A percentile compares a stretch with the other conserved stretches of the same genome.
Evolutionary conservation across 371 early-diverging fungal species (phyloP).

Genomic region (Massospora cicadina): DNA sequence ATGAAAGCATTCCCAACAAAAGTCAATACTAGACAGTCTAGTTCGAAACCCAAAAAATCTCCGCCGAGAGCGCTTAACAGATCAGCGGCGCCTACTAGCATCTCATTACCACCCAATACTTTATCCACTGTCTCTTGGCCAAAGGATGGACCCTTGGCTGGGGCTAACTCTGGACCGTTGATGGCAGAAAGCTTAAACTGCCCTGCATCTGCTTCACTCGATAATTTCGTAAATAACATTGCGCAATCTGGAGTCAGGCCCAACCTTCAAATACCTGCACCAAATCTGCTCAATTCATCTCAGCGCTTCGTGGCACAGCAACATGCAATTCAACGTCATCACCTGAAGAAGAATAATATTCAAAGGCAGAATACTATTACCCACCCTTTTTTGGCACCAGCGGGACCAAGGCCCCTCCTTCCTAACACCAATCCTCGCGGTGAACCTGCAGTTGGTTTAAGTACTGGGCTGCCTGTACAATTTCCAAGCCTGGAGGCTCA

Average conservation of each 20-base stretch:
- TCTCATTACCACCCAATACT: background rate
- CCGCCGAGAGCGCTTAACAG: background rate
- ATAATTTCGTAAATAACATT: background rate
- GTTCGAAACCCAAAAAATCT: too few species aligned
- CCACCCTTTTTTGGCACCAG: background rate
- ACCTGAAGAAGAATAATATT: background rate
- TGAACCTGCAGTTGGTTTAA: background rate
- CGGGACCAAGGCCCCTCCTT: background rate
- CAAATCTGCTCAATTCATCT: background rate
- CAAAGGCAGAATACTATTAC: background rate
- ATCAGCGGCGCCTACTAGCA: background rate
- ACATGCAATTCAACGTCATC: background rate
- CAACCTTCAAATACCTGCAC: background rate
- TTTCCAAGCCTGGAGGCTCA: background rate
- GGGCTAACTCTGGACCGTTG: background rate
- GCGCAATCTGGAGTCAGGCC: background rate
- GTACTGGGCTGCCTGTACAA: background rate
- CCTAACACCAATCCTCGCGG: background rate
- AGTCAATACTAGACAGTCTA: too few species aligned
- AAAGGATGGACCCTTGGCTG: background rate
- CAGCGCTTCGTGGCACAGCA: background rate
- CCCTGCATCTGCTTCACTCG: background rate
- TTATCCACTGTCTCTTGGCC: background rate
- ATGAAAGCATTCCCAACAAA: too few species aligned
- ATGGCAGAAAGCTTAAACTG: background rate